Conservation (phyloP, 1,284 basidiomycete species). For the Fomitopsis pinicola region DNA sequence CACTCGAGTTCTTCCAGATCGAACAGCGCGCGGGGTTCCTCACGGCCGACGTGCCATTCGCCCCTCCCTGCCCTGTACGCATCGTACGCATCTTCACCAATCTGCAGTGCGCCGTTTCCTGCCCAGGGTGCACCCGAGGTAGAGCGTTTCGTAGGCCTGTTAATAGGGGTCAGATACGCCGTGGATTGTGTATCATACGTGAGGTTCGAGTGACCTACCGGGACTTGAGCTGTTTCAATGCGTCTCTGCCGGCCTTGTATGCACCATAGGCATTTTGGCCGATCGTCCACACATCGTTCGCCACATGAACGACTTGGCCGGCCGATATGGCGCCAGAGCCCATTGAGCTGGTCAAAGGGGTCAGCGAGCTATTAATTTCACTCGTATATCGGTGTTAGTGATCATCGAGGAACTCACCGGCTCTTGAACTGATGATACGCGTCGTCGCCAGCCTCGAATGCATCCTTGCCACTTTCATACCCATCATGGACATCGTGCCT, state of each 20-base stretch:
- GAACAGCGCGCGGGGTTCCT: no score
- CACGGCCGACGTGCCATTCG: background rate
- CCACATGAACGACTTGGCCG: background rate
- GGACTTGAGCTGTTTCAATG: background rate
- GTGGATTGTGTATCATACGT: no score
- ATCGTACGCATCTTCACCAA: background rate
- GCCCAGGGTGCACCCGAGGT: background rate
- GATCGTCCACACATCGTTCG: background rate
- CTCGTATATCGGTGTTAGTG: no score
- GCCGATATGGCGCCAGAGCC: background rate
- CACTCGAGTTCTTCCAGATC: no score
- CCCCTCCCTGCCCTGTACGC: constrained; percentile 3
- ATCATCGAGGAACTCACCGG: no score
- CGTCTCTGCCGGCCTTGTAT: constrained; percentile 4
- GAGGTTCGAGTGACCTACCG: background rate
- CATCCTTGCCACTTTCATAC: no score
- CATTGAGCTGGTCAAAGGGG: background rate
- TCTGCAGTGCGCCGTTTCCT: background rate
- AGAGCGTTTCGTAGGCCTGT: no score
- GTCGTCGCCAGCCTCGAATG: no score
- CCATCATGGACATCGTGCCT: no score
- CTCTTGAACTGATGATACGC: no score
- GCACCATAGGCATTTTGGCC: background rate
- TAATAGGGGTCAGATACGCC: no score
- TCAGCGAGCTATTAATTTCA: background rate